A percentile compares a stretch with the other conserved stretches of the same genome.
Conservation (phyloP, 2,329 filamentous ascomycete genomes). For the Rhynchosporium secalis region DNA sequence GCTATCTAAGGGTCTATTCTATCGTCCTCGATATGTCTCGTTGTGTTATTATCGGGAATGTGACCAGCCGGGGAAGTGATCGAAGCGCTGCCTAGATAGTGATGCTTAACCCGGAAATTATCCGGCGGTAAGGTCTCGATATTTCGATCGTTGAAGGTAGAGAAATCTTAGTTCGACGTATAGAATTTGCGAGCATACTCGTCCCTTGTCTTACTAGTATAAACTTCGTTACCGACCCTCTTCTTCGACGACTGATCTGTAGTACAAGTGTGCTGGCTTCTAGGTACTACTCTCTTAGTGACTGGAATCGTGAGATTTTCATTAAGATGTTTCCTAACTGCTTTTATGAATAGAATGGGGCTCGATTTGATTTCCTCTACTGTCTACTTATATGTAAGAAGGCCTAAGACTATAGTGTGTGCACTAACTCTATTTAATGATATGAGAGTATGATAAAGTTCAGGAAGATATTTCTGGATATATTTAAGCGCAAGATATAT, state of each 20-base stretch:
- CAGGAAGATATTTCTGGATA: background rate
- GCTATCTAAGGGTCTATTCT: too few relatives aligned
- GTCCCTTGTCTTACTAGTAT: background rate
- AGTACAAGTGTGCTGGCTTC: background rate
- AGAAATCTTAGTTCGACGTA: background rate
- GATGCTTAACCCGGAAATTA: background rate
- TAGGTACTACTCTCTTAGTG: background rate
- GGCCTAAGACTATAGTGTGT: constrained; percentile 2
- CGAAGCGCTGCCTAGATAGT: background rate
- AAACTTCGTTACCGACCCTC: background rate
- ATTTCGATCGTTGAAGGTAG: background rate
- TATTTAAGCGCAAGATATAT: constrained; percentile 3
- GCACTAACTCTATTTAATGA: constrained; percentile 4
- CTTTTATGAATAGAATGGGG: background rate
- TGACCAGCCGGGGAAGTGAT: too few relatives aligned
- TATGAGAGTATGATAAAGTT: background rate
- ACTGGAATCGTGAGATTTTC: background rate
- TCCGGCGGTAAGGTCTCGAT: background rate
- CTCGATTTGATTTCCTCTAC: background rate
- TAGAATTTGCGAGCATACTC: background rate
- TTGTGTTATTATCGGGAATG: too few relatives aligned
- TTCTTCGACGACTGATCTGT: constrained; percentile 4
- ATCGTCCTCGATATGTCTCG: background rate
- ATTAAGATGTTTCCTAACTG: constrained; percentile 6
- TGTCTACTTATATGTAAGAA: constrained; percentile 1